Evolutionary conservation across 2,329 filamentous ascomycete species (phyloP).

Genomic region (Epichloe glyceriae): DNA sequence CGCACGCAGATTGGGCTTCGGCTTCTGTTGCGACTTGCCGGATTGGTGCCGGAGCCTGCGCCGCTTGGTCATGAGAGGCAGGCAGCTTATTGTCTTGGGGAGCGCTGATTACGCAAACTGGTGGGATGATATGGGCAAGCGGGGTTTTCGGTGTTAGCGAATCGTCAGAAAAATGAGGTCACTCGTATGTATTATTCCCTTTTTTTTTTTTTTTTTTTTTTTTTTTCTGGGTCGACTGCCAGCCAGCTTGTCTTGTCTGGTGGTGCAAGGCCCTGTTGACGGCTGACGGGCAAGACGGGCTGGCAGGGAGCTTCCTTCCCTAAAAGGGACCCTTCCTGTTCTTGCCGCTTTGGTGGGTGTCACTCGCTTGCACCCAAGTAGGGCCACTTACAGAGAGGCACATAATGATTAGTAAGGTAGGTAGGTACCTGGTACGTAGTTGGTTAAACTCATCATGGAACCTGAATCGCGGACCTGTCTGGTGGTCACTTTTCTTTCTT

Average conservation of each 20-base stretch:
- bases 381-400: no score
- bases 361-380: no score
- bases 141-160: background rate
- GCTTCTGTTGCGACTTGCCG: conserved; percentile 9
- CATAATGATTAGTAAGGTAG: no score
- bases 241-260: background rate
- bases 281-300: background rate
- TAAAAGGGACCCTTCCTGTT: background rate
- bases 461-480: no score
- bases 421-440: no score
- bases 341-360: no score
- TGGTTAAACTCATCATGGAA: no score
- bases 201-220: background rate
- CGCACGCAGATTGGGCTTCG: conserved; percentile 6
- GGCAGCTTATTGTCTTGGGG: no score
- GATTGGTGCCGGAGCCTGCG: conserved; percentile 8
- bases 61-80: conserved; percentile 8
- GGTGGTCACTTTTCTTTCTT: no score
- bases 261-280: background rate
- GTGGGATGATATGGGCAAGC: no score
- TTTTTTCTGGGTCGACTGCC: background rate
- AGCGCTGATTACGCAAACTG: no score
- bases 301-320: conserved; percentile 1
- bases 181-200: background rate
- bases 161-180: background rate